Evolutionary conservation across 1,284 basidiomycete species (phyloP), one percentile per base, ranked within the genome.

Genomic region (Testicularia cyperi): DNA sequence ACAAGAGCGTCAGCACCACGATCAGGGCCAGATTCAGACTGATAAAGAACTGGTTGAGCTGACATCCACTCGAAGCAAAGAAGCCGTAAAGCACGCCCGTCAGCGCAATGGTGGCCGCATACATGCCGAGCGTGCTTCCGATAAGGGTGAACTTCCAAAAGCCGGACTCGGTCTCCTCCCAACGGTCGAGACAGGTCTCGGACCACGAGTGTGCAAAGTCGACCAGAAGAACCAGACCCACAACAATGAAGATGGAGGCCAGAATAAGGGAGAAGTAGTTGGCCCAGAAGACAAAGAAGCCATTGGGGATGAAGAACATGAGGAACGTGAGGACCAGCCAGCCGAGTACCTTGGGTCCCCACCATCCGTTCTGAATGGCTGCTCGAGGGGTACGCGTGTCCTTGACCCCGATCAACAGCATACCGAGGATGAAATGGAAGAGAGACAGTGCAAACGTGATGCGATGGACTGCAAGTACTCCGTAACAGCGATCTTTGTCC

Each of bases 171-270:
- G 86, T 86, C 49, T 85, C 83, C 77, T 96, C 92, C 91, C 91
- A 97, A 56, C 90, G 90, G 66, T 96, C 88, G 38, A 97, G 83
- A 74, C 94, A 97, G 12, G 86, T 92, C 79, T 98, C 94, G 24
- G 91, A 91, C 92, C 92, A 98, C 2, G 90, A 88, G 75, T 99
- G 95, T 0, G 94, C 95, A 76, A 98, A 97, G 81, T 99, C 94
- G 78, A 99, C 89, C 46, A 99, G 85, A 30, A 99, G 86, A 45
- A 99, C 90, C 27, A 98, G 86, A 32, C 95, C 95, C 40, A 94
- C 84, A n/a, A 82, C 77, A 75, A 99, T 96, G 80, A 99, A 99
- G 52, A 92, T 78, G 4, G 88, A 89, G 1, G 92, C 90, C 30
- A 95, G 91, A 56, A 96, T 84, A 34, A 96, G 83, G 19, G 92